Percentiles rank a stretch among this genome's conserved stretches.
These are phyloP conservation scores for Penicillium tannophilum DNA, from an alignment of 495 filamentous ascomycete genomes.

Conservation along the genomic window DNA sequence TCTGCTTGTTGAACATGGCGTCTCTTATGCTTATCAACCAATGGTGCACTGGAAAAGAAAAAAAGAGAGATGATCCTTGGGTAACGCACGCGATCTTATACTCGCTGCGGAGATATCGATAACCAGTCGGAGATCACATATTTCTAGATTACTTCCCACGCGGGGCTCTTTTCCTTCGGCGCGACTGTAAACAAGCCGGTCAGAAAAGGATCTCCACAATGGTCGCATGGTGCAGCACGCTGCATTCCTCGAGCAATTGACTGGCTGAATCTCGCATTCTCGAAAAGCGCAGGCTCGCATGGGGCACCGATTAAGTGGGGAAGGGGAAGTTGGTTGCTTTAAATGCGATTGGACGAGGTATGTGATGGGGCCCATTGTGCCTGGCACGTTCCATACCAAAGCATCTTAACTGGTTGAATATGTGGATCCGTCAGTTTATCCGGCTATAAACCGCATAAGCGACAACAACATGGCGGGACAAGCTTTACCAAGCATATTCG, in stretches of 20 bases:
- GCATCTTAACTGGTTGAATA: neutral
- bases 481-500: conserved; percentile 1
- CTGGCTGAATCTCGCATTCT: neutral
- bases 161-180: neutral
- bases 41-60: neutral
- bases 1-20: conserved; percentile 27
- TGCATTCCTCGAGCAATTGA: neutral
- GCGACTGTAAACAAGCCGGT: neutral
- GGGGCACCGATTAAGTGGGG: neutral
- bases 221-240: neutral
- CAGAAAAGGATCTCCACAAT: neutral
- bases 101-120: conserved; percentile 1
- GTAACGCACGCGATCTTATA: conserved; percentile 20
- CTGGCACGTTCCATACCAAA: neutral
- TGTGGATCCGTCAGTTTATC: neutral
- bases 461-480: neutral
- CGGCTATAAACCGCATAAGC: neutral
- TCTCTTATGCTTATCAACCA: conserved; percentile 1
- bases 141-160: neutral
- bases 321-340: neutral
- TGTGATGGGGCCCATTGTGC: neutral
- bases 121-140: neutral
- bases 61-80: conserved; percentile 1
- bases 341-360: neutral
- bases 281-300: neutral